Conservation (phyloP, 371 early-diverging fungal species). For the Mucor saturninus region DNA sequence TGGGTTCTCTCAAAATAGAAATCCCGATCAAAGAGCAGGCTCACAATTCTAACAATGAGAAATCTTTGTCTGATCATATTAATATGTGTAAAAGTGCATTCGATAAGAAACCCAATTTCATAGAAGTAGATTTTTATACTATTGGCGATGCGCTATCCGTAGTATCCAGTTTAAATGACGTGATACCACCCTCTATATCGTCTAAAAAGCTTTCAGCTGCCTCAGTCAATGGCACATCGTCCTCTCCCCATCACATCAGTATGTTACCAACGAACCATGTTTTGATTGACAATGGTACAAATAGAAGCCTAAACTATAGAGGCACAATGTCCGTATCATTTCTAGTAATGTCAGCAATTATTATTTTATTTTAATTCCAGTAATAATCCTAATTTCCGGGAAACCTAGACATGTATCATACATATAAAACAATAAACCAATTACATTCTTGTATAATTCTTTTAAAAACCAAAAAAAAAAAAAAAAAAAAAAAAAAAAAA, state of each 20-base stretch:
- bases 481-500: no score
- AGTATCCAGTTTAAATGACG: conserved; percentile 63
- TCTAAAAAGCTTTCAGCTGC: not conserved
- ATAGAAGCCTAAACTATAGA: not conserved
- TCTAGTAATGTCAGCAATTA: not conserved
- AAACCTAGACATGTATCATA: no score
- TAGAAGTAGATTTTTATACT: conserved; percentile 79
- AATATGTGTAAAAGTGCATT: conserved; percentile 44
- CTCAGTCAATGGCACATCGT: not conserved
- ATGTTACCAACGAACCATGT: conserved; percentile 14
- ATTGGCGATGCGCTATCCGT: conserved; percentile 50
- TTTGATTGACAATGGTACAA: conserved; percentile 9
- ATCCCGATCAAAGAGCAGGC: conserved; percentile 50
- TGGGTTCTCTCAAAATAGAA: conserved; percentile 28
- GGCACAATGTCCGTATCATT: not conserved
- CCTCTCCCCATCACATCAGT: not conserved
- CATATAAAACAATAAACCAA: no score
- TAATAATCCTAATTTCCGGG: no score
- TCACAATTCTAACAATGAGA: conserved; percentile 37
- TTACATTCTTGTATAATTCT: no score
- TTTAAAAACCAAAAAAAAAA: no score
- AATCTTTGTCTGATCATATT: conserved; percentile 35
- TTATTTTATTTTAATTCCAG: not conserved
- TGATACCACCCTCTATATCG: conserved; percentile 13
- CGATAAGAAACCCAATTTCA: conserved; percentile 62